Conservation (phyloP, 1,139 yeast species). For the Diutina rugosa region DNA sequence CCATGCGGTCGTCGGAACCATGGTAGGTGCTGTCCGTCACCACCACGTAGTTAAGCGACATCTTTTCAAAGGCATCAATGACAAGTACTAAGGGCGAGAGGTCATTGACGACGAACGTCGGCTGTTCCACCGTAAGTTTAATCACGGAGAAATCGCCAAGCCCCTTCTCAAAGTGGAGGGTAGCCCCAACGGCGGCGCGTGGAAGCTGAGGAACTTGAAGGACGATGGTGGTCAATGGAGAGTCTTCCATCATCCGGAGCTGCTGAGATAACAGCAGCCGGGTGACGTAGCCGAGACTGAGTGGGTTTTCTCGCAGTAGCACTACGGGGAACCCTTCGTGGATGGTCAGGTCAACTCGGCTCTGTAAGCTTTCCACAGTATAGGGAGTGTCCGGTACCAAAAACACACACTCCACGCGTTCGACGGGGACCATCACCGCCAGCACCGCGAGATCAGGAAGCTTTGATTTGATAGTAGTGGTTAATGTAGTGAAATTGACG, state of each 20-base stretch:
- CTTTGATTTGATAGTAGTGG: slow-evolving; percentile 16
- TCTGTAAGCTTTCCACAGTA: slow-evolving; percentile 10
- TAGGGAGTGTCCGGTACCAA: slow-evolving; percentile 16
- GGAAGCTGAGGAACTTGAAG: slow-evolving; percentile 4
- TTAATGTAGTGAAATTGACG: slow-evolving; percentile 20
- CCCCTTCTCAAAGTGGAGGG: slow-evolving; percentile 9
- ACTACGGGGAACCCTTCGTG: slow-evolving; percentile 35
- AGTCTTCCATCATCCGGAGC: not conserved
- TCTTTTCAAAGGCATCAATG: slow-evolving; percentile 27
- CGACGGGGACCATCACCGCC: slow-evolving; percentile 21
- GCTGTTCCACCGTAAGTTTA: slow-evolving; percentile 9
- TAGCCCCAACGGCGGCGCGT: slow-evolving; percentile 4
- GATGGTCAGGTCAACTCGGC: slow-evolving; percentile 16
- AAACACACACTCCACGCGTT: slow-evolving; percentile 15
- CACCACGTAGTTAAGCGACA: slow-evolving; percentile 24
- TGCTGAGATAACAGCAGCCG: not conserved
- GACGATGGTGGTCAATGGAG: not conserved
- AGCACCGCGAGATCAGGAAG: slow-evolving; percentile 22
- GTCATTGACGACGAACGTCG: slow-evolving; percentile 15
- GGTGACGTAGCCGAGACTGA: slow-evolving; percentile 22
- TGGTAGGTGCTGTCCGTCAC: slow-evolving; percentile 10
- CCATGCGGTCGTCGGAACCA: slow-evolving; percentile 10
- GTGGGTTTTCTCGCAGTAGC: slow-evolving; percentile 13
- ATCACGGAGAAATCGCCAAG: slow-evolving; percentile 10
- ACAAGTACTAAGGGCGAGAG: slow-evolving; percentile 22